Percentiles rank a stretch among this genome's conserved stretches.
Conservation (phyloP, 208 protist species). For the Naegleria gruberi region DNA sequence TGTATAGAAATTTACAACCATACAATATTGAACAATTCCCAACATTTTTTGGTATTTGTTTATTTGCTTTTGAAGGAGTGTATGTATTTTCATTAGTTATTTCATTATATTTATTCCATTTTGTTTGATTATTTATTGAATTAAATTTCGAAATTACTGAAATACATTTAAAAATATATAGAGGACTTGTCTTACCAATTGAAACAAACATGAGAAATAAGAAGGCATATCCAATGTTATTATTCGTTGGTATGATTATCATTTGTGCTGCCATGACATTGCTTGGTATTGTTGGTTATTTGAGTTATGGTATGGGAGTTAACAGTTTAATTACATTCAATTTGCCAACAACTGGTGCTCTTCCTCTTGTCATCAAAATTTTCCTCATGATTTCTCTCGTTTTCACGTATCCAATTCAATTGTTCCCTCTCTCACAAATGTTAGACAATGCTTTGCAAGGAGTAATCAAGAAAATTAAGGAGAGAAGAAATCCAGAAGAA, state of each 20-base stretch:
- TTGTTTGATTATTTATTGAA: too few relatives aligned
- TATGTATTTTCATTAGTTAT: too few relatives aligned
- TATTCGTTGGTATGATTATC: background rate
- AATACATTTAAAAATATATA: background rate
- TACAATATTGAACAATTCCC: background rate
- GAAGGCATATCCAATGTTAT: background rate
- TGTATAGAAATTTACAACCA: background rate
- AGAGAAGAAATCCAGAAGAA: background rate
- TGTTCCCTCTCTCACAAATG: conserved; percentile 4
- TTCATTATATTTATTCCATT: too few relatives aligned
- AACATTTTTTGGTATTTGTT: conserved; percentile 7
- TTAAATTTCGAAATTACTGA: too few relatives aligned
- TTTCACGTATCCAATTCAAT: conserved; percentile 14
- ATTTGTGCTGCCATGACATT: background rate
- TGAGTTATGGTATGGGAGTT: background rate
- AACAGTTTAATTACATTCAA: conserved; percentile 1
- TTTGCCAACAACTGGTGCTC: background rate
- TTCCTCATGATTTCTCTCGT: background rate
- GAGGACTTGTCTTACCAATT: conserved; percentile 1
- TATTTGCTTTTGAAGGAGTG: conserved; percentile 19
- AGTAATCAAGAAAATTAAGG: background rate
- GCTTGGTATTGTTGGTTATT: conserved; percentile 7
- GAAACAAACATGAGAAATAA: conserved; percentile 3
- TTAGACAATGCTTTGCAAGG: background rate
- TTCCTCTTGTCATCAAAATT: background rate